Percentiles rank a stretch among this genome's conserved stretches.
Evolutionary conservation across 495 filamentous ascomycete genomes (phyloP).

Genomic region (Pseudevernia furfuracea): DNA sequence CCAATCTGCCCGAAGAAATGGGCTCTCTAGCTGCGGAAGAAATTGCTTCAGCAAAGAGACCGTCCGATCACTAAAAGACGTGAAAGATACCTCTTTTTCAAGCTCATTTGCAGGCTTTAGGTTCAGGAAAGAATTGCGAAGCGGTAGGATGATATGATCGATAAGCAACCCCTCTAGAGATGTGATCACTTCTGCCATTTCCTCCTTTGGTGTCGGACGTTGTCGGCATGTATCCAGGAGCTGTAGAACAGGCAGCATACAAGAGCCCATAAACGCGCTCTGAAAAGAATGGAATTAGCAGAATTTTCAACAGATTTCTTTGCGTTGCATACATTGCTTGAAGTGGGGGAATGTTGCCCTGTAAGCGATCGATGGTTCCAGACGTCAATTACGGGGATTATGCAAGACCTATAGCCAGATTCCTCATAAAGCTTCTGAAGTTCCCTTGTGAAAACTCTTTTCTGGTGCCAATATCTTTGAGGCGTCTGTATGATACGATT

Average conservation of each 20-base stretch:
- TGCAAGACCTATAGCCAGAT: conserved; percentile 2
- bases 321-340: conserved; percentile 36
- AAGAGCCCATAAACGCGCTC: conserved; percentile 24
- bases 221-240: conserved; percentile 22
- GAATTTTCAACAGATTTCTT: not conserved
- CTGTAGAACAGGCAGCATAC: conserved; percentile 27
- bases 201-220: not conserved
- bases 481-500: conserved; percentile 7
- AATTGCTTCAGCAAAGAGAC: conserved; percentile 1
- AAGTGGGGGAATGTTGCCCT: conserved; percentile 33
- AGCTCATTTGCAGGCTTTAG: not conserved
- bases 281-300: conserved; percentile 9
- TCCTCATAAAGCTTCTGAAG: not conserved
- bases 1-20: not conserved
- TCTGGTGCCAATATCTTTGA: not conserved
- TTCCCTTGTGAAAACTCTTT: not conserved
- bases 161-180: conserved; percentile 56
- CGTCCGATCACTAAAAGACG: conserved; percentile 1
- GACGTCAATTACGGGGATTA: conserved; percentile 32
- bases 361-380: conserved; percentile 41
- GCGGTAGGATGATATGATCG: conserved; percentile 63
- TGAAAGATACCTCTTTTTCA: not conserved
- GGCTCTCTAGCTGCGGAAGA: not conserved
- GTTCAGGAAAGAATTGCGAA: conserved; percentile 47
- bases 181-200: conserved; percentile 15